Conservation (phyloP, 202 grass and related monocot genomes). For the Cymbopogon flexuosus region DNA sequence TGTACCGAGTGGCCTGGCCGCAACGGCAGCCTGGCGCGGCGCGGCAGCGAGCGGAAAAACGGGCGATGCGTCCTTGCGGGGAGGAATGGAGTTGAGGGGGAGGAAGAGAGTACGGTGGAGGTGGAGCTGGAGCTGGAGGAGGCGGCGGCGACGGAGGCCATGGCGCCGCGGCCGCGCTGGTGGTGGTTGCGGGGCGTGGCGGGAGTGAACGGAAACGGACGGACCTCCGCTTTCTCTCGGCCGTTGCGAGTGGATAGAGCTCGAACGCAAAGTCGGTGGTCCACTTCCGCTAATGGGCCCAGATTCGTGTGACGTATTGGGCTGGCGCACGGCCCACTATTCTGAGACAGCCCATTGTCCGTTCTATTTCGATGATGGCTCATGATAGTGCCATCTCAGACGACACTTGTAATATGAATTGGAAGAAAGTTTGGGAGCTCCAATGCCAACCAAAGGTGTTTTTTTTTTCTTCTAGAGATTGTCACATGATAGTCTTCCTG, state of each 20-base stretch:
- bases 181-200: not conserved
- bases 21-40: not conserved
- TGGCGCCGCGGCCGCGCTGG: conserved; percentile 26
- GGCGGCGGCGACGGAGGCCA: conserved; percentile 24
- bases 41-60: not conserved
- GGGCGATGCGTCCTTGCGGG: not conserved
- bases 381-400: not conserved
- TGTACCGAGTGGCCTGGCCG: conserved; percentile 21
- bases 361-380: no score
- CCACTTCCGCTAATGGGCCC: not conserved
- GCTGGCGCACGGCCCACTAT: not conserved
- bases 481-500: not conserved
- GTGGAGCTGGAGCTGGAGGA: not conserved
- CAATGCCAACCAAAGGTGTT: no score
- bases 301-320: not conserved
- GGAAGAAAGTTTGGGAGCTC: not conserved
- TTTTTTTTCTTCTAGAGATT: not conserved
- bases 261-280: conserved; percentile 2
- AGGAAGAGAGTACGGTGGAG: conserved; percentile 25
- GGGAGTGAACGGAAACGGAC: not conserved
- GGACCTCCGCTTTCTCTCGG: conserved; percentile 18
- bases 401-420: not conserved
- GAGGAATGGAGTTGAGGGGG: not conserved
- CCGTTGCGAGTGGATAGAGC: conserved; percentile 44
- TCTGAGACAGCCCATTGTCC: not conserved